Evolutionary conservation across 768 basidiomycete genomes (phyloP).

Genomic region (Mycena venus): DNA sequence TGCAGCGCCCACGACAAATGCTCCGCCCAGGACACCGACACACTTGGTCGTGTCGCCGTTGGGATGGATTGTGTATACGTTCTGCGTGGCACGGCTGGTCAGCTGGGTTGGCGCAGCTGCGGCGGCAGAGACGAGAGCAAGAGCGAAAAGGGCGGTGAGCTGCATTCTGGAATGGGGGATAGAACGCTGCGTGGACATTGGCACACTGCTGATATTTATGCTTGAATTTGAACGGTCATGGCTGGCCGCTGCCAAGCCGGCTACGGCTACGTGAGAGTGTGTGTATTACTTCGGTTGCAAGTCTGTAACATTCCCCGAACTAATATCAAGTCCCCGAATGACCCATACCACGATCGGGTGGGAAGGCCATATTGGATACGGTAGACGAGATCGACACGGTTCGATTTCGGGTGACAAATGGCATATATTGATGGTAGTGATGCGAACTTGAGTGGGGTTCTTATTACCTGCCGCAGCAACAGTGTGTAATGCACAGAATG

Average conservation of each 20-base stretch:
- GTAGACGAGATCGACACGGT: too few relatives aligned
- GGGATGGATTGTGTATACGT: slow-evolving; percentile 20
- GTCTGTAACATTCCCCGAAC: background rate
- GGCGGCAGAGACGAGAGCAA: slow-evolving; percentile 12
- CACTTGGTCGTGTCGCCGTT: slow-evolving; percentile 22
- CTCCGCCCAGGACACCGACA: slow-evolving; percentile 14
- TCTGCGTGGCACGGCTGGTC: slow-evolving; percentile 5
- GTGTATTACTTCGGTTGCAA: slow-evolving; percentile 1
- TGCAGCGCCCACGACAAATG: slow-evolving; percentile 5
- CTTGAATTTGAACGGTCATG: background rate
- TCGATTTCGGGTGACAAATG: too few relatives aligned
- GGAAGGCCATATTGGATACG: too few relatives aligned
- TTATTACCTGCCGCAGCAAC: too few relatives aligned
- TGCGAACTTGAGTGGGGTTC: too few relatives aligned
- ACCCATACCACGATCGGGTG: too few relatives aligned
- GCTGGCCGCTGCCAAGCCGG: slow-evolving; percentile 2
- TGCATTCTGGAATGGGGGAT: slow-evolving; percentile 4
- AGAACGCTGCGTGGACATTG: slow-evolving; percentile 1
- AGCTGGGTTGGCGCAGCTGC: slow-evolving; percentile 6
- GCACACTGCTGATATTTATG: background rate
- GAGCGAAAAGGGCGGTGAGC: slow-evolving; percentile 6
- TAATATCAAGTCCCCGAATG: too few relatives aligned
- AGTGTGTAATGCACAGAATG: too few relatives aligned
- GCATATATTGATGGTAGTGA: too few relatives aligned
- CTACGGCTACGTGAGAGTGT: background rate